Base-by-base conservation (phyloP, 75 land plant genomes). In the Pinus tabuliformis region DNA sequence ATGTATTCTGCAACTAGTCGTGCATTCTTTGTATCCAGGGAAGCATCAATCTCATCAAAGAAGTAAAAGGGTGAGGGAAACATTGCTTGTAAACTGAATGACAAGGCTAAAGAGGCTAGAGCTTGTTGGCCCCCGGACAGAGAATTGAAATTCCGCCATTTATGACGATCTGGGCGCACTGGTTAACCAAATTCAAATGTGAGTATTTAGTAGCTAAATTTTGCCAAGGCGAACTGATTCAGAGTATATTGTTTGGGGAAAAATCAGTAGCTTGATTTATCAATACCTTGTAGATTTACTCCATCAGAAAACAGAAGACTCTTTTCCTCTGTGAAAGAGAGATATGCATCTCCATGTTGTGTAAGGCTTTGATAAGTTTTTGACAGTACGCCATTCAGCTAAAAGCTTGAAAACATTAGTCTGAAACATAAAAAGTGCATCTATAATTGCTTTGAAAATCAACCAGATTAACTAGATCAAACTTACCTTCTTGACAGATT, bases 1-100 rank as follows among this genome's bases (percentile, higher is more conserved):
- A 80, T 52, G 56, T 75, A 80, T 52, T 76, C 73, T n/a, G 81
- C 81, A 21, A 80, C 78, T 28, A 76, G 39, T 56, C 71, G 80
- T 21, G 77, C 79, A 76, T 76, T 80, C 33, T 75, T 80, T 45
- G 81, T 80, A 57, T 80, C 81, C 61, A 80, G 54, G 20, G 81
- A 59, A 59, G 81, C 81, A 75, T 80, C 81, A 64, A 80, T 75
- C 70, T 80, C 81, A 56, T 80, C 81, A 62, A 80, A 80, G 65
- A 75, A 80, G 39, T 80, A 80, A 42, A 80, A 80, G 3, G 81
- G 78, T 57, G 81, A 80, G 9, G 81, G 81, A 57, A 80, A 80
- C 57, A 73, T 57, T 15, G 49, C 36, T 22, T 80, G 81, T 57
- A 80, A 37, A 22, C 81, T 75, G 66, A 80, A 80, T 15, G 81